Base-by-base conservation (phyloP, 176 grass and related monocot genomes). In the Oryza brachyantha region DNA sequence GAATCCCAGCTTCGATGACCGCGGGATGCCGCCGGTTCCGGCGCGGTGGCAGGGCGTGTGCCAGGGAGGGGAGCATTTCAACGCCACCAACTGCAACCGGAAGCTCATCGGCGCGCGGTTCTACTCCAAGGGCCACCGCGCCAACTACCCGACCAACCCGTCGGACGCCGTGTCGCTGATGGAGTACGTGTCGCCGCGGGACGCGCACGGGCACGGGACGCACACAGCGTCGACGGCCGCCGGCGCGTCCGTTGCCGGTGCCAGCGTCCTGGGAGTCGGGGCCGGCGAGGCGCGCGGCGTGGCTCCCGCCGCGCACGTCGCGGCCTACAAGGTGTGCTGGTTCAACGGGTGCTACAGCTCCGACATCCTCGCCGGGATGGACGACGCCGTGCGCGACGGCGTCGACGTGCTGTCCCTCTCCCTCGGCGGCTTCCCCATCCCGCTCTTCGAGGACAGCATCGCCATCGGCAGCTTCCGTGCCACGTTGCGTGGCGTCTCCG, bases 331-430 rank as follows among this genome's bases (percentile, higher is more conserved):
- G 80, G 94, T 97, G 5, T 97, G 89, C 80, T 97, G 91, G 94
- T 97, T 90, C 72, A 92, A 94, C 71, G 94, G 91, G 45, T 97
- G 94, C 78, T 94, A 79, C 84, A 94, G 89, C 86, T 97, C 94
- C 61, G 91, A 97, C 52, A 97, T 97, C 76, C 89, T 97, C 50
- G 94, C 89, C 1, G 94, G 91, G 31, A 97, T 97, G 82, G 91
- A 97, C 78, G 94, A 97, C 38, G 94, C 94, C 3, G 90, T 97
- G 21, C 84, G 77, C 2, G 91, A 97, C 34, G 89, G 91, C 2
- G 89, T 97, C 13, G 91, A 92, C 73, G 81, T 97, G 22, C 72
- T 97, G 10, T 97, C 94, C 1, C 89, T 97, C 22, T 97, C 91
- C 2, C 82, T 97, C 10, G 94, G 89, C 5, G 91, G 91, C 8